phyloP scores from a whole-genome alignment of 495 filamentous ascomycete species.

The Paragyromitra xinjiangensis region DNA sequence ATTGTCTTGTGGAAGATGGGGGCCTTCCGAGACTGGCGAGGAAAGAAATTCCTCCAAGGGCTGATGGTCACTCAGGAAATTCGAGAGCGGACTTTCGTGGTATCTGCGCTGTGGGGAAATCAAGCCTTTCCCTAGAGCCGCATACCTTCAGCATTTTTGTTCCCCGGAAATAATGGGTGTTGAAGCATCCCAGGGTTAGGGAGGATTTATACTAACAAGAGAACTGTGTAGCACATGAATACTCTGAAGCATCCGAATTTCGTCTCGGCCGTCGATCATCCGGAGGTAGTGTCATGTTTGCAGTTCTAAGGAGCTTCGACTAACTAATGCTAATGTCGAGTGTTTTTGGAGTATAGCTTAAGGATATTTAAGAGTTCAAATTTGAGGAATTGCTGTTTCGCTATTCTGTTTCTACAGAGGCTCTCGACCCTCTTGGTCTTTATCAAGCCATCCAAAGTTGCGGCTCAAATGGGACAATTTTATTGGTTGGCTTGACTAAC shows the following conservation, averaged over 20 bases:
- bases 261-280: conserved; percentile 23
- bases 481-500: not conserved
- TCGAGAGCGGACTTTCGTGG: not conserved
- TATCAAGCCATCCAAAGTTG: conserved; percentile 19
- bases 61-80: not conserved
- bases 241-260: conserved; percentile 39
- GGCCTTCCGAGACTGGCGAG: not conserved
- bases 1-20: not conserved
- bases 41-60: not conserved
- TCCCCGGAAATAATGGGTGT: not conserved
- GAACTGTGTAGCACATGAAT: conserved; percentile 3
- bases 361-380: not conserved
- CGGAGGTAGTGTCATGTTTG: conserved; percentile 17
- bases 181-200: conserved; percentile 29
- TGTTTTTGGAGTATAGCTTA: not conserved
- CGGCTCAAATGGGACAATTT: conserved; percentile 19
- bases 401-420: conserved; percentile 11
- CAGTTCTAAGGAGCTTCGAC: not conserved
- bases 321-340: not conserved
- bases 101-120: not conserved
- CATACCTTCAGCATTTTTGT: conserved; percentile 4
- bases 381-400: conserved; percentile 9
- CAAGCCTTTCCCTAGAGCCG: conserved; percentile 24
- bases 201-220: conserved; percentile 24
- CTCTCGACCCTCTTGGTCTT: conserved; percentile 19